A percentile compares a stretch with the other conserved stretches of the same genome.
Conservation (phyloP, 495 filamentous ascomycete species). For the Lasiosphaeria ovina region DNA sequence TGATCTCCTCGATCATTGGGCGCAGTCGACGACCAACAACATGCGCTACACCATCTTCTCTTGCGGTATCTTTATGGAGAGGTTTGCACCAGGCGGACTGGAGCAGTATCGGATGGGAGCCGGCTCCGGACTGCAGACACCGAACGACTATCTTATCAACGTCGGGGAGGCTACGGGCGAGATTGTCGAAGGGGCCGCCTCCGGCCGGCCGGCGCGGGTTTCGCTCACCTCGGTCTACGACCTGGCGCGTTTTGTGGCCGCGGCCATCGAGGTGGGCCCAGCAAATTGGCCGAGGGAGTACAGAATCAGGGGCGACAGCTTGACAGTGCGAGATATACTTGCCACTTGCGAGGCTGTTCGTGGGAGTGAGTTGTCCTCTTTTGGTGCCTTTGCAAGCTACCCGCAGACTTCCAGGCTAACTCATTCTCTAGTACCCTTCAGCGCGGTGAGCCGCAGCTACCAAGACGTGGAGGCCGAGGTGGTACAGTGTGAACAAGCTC, state of each 20-base stretch:
- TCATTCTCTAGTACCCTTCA: constrained; percentile 36
- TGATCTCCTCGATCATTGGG: constrained; percentile 52
- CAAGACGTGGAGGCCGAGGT: constrained; percentile 43
- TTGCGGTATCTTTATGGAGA: constrained; percentile 75
- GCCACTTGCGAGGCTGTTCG: constrained; percentile 41
- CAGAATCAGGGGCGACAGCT: constrained; percentile 59
- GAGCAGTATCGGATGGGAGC: constrained; percentile 52
- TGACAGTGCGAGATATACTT: constrained; percentile 54
- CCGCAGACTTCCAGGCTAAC: neutral
- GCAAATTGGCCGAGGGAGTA: constrained; percentile 65
- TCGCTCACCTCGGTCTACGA: constrained; percentile 67
- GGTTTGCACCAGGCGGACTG: constrained; percentile 66
- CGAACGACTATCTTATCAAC: constrained; percentile 65
- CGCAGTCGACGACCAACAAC: constrained; percentile 37
- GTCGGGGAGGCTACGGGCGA: constrained; percentile 54
- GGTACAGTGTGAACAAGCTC: constrained; percentile 35
- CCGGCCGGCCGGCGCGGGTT: constrained; percentile 51
- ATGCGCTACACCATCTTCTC: constrained; percentile 67
- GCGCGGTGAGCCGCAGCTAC: constrained; percentile 37
- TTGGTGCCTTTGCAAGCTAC: neutral
- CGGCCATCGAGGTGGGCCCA: constrained; percentile 57
- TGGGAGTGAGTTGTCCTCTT: constrained; percentile 32
- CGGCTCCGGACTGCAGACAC: constrained; percentile 44
- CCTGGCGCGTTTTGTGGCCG: constrained; percentile 63
- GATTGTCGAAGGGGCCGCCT: constrained; percentile 51